Evolutionary conservation across 2,329 filamentous ascomycete genomes (phyloP), one percentile per base, ranked within the genome.

Genomic region (Westerdykella aurantiaca): DNA sequence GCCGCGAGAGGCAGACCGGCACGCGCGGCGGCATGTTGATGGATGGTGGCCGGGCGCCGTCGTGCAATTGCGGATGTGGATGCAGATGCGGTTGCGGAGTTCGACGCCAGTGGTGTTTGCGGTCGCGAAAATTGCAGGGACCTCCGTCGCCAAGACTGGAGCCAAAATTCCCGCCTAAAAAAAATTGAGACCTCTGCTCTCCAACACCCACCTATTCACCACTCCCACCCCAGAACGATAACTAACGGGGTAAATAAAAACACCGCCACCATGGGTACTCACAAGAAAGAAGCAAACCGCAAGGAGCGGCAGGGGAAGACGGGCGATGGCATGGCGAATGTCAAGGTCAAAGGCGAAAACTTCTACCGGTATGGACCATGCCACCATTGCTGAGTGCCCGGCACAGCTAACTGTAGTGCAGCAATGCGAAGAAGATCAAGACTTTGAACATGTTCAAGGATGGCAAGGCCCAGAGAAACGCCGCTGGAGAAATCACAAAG

Each of bases 321-420:
- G 39, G 80, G 80, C 55, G 85, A 93, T 81, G 88, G 88, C 67
- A 88, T 95, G 81, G 82, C 73, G 60, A 97, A 97, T 73, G 87
- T 97, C 63, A 88, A 84, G 61, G 77, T 82, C 58, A 98, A 98
- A 74, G 93, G 93, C 72, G 91, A 97, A 77, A 97, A 97, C 76
- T 98, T 97, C 74, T 97, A 97, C 75, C 82, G 87, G 78, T 85
- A 73, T 53, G 76, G 39, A 10, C 11, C 25, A 9, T 12, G 25
- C 25, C 25, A 12, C 25, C 47, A 34, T n/a, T n/a, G 23, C 18
- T 42, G 9, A 14, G 31, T 34, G 18, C n/a, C n/a, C 38, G 38
- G 39, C 51, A 13, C 44, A 23, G 25, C 16, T 18, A 23, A 6
- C 40, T 75, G 75, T 54, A 68, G 73, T 39, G 13, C 52, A 76